Evolutionary conservation across 306 rosid species (phyloP), one percentile per base, ranked within the genome.

Genomic region (Castanea mollissima): DNA sequence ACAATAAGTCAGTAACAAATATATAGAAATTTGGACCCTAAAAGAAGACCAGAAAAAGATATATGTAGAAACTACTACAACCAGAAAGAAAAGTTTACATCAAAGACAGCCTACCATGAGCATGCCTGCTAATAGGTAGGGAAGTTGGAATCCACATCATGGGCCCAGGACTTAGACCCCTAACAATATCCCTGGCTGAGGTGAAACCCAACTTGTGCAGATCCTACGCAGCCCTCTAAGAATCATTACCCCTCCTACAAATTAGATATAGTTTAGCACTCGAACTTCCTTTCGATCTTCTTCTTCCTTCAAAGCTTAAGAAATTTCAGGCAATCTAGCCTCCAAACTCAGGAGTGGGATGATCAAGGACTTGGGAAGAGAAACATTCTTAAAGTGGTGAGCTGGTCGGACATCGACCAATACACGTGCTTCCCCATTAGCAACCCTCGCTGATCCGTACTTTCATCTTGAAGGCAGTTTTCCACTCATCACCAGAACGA

Each of bases 181-280:
- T 98, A 44, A 90, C 78, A 55, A 95, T 90, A 77, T 92, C 98
- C 85, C 81, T 95, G 75, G 97, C 96, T 65, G 92, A 91, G 55
- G 79, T 58, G 71, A 87, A 91, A 27, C 98, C 98, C 87, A 79
- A 72, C 80, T 90, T 89, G 71, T 89, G 94, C 80, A 95, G 98
- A 78, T 23, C 59, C 87, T 84, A 87, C 82, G 92, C 93, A 41
- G 99, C 99, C 83, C 90, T 90, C 81, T 95, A 97, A 55, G 99
- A 95, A 91, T 95, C 99, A 87, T 95, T 95, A 69, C 98, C 99
- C 71, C 98, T 87, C 84, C 96, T 88, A 80, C 99, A 95, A 15
- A 95, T 79, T 19, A 91, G 92, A 74, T 88, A 94, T 74, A 88
- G 20, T 11, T 80, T 55, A 29, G 86, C 77, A 60, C 70, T 76